phyloP scores from a whole-genome alignment of 176 grass and related monocot species.

The Luzula sylvatica region DNA sequence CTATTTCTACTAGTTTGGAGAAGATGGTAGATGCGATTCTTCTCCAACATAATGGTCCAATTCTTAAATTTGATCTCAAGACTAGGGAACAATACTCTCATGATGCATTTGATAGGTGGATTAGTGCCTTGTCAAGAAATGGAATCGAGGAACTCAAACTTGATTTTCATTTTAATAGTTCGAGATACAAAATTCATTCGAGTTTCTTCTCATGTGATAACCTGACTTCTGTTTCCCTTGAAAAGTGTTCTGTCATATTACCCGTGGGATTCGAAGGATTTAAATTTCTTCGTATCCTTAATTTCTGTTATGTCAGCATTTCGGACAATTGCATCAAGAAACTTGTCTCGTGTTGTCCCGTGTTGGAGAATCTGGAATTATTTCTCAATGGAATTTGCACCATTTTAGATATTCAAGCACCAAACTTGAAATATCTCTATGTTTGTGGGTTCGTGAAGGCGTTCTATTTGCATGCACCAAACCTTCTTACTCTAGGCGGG shows the following conservation, averaged over 20 bases:
- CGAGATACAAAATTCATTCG: conserved; percentile 21
- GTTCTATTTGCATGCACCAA: conserved; percentile 24
- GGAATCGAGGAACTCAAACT: conserved; percentile 18
- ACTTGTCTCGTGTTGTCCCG: conserved; percentile 30
- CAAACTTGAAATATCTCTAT: conserved; percentile 24
- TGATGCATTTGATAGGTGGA: conserved; percentile 26
- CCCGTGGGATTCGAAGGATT: conserved; percentile 25
- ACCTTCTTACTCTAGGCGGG: conserved; percentile 5
- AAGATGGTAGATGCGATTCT: conserved; percentile 15
- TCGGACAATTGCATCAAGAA: conserved; percentile 22
- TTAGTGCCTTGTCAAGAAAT: conserved; percentile 49
- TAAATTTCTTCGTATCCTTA: conserved; percentile 23
- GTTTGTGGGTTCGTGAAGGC: conserved; percentile 27
- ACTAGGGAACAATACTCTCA: background rate
- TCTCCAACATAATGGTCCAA: conserved; percentile 28
- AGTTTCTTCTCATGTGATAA: conserved; percentile 24
- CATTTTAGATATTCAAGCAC: conserved; percentile 31
- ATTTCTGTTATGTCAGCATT: conserved; percentile 1
- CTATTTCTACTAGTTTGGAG: background rate
- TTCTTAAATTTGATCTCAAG: conserved; percentile 25
- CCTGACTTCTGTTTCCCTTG: conserved; percentile 17
- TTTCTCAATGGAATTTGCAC: background rate
- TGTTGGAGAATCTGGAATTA: conserved; percentile 28
- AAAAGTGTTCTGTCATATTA: conserved; percentile 5
- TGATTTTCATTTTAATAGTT: background rate